Conservation (phyloP, 768 basidiomycete species). For the Boletus huronensis region DNA sequence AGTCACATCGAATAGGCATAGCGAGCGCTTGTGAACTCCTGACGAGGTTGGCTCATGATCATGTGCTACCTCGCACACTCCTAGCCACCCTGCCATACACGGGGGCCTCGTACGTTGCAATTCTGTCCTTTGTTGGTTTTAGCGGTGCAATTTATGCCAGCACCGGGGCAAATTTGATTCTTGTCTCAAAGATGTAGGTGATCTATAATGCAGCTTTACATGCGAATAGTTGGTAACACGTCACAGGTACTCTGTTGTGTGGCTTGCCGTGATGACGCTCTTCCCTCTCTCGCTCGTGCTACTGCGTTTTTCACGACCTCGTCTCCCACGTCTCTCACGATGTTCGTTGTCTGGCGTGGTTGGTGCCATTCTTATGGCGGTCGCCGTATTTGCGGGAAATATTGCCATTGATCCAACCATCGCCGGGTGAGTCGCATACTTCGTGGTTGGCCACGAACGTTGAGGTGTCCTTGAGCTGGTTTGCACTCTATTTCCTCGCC, state of each 20-base stretch:
- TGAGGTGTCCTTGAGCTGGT: conserved; percentile 44
- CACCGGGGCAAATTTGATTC: conserved; percentile 46
- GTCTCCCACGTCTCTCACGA: conserved; percentile 42
- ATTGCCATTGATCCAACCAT: conserved; percentile 54
- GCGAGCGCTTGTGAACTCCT: conserved; percentile 57
- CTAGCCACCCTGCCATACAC: conserved; percentile 47
- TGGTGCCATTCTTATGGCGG: conserved; percentile 40
- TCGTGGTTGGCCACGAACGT: background rate
- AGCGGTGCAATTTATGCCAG: conserved; percentile 55
- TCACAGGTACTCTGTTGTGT: conserved; percentile 60
- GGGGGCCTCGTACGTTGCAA: conserved; percentile 49
- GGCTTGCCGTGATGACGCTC: conserved; percentile 61
- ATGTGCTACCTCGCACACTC: conserved; percentile 55
- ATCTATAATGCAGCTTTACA: background rate
- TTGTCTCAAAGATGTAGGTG: conserved; percentile 58
- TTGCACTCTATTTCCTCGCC: conserved; percentile 55
- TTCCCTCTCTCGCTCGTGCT: conserved; percentile 60
- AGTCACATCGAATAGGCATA: conserved; percentile 39
- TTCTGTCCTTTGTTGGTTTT: conserved; percentile 48
- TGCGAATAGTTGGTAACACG: background rate
- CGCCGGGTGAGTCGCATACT: conserved; percentile 41
- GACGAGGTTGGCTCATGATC: conserved; percentile 54
- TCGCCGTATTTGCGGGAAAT: conserved; percentile 54
- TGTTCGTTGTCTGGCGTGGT: conserved; percentile 43
- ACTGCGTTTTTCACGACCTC: conserved; percentile 62